phyloP scores from a whole-genome alignment of 495 filamentous ascomycete genomes.

The Aspergillus conjunctus region DNA sequence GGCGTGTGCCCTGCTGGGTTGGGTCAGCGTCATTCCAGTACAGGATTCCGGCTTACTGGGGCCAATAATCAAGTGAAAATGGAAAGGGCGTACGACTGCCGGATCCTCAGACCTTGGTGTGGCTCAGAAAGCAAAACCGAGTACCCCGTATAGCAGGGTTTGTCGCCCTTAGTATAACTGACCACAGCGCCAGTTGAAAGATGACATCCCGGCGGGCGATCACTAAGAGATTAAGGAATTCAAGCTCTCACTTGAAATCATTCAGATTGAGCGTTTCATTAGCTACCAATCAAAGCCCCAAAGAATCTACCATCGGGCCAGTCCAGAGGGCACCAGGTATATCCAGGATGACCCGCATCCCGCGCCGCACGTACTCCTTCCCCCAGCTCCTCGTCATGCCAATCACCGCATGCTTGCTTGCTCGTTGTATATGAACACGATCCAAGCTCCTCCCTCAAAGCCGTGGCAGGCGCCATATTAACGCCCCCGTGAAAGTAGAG shows the following conservation, averaged over 20 bases:
- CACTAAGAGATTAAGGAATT: conserved; percentile 12
- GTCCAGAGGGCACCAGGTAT: not conserved
- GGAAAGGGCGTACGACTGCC: conserved; percentile 16
- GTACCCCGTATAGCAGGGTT: conserved; percentile 22
- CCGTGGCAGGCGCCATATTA: conserved; percentile 1
- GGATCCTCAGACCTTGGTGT: conserved; percentile 20
- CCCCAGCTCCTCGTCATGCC: conserved; percentile 4
- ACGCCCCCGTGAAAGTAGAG: not conserved
- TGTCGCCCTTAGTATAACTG: conserved; percentile 3
- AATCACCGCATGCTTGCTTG: conserved; percentile 8
- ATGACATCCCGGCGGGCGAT: too few relatives aligned
- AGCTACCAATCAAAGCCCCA: not conserved
- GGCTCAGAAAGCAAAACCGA: conserved; percentile 13
- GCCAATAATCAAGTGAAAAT: not conserved
- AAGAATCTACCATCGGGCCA: too few relatives aligned
- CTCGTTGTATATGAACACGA: conserved; percentile 1
- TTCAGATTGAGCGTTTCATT: conserved; percentile 2
- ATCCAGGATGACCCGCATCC: conserved; percentile 1
- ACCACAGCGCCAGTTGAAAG: too few relatives aligned
- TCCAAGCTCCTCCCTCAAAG: not conserved
- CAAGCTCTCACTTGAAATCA: not conserved
- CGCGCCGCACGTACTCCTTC: conserved; percentile 2
- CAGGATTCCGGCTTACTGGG: not conserved
- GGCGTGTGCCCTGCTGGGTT: conserved; percentile 15
- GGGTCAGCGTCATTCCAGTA: not conserved